These are phyloP conservation scores for Eucalyptus tenuipes DNA, from an alignment of 345 rosid genomes.

Conservation along the genomic window DNA sequence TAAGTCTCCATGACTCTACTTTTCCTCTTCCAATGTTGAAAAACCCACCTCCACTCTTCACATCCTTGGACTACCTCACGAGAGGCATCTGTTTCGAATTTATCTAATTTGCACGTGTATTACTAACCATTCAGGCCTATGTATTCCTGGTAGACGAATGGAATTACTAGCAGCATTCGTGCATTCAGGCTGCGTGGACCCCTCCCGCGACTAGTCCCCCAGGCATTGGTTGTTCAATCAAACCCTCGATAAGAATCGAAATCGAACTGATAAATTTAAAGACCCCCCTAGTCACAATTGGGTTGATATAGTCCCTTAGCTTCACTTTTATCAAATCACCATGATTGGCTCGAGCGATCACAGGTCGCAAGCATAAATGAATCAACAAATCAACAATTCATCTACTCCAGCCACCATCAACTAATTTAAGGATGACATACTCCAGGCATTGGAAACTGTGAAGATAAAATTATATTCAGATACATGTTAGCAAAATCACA, in stretches of 20 bases:
- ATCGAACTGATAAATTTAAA: background rate
- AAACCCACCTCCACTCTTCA: background rate
- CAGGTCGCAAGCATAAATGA: background rate
- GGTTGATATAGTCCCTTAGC: background rate
- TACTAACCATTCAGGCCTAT: background rate
- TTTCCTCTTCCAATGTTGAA: background rate
- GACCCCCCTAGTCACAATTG: background rate
- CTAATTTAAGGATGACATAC: background rate
- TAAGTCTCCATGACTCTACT: background rate
- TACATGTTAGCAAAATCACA: background rate
- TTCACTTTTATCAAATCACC: background rate
- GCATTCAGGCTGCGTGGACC: background rate
- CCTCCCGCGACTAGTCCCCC: background rate
- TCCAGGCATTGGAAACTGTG: background rate
- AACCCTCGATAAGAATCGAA: background rate
- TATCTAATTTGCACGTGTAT: background rate
- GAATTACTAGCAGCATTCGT: background rate
- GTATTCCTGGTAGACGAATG: background rate
- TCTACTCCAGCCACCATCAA: background rate
- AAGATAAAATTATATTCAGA: background rate
- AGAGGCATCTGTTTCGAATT: background rate
- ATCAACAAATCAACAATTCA: background rate
- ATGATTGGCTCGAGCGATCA: background rate
- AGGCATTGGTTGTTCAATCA: background rate
- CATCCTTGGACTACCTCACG: background rate